Base-by-base conservation (phyloP, 169 alveolate genomes). In the Eimeria necatrix region DNA sequence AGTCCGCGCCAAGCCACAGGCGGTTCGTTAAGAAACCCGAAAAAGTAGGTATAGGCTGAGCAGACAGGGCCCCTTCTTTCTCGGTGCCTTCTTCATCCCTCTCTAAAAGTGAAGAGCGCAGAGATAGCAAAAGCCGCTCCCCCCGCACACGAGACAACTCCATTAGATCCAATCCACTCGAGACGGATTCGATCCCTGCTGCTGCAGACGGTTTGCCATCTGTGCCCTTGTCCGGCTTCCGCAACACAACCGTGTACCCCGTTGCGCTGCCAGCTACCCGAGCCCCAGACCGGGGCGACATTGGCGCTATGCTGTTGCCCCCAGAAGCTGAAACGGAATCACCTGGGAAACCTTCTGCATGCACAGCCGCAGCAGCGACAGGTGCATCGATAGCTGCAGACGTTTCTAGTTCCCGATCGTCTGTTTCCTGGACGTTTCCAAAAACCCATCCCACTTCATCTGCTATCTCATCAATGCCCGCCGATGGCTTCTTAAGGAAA, bases 1-100 rank as follows among this genome's bases (percentile, higher is more conserved):
- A 81, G 90, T 81, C 90, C 8, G 90, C 90, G n/a, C 74, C 90
- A 46, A 52, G 73, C 90, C 90, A 81, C 22, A 9, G 74, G 48
- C 74, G 26, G 10, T 53, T 53, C 74, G 46, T 81, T 18, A 81
- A 20, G 51, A 81, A 4, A n/a, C 90, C 48, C 22, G 74, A 12
- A 10, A 81, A 81, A 24, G 90, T 81, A 71, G 73, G 64, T 6
- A 7, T 22, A 0, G 90, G 52, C 52, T 81, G 73, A 1, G 74
- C 59, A 32, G 16, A 51, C 48, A 52, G 52, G 24, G 73, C 73
- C 22, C 53, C 90, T 12, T 81, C 73, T 4, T n/a, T 51, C 26
- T 49, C 73, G 46, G 12, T 24, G 46, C n/a, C 46, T 71, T 81
- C 74, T 51, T 81, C 53, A 70, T 51, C 73, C 59, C 5, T 41